Conservation (phyloP, 306 rosid species). For the Lathyrus tuberosus region DNA sequence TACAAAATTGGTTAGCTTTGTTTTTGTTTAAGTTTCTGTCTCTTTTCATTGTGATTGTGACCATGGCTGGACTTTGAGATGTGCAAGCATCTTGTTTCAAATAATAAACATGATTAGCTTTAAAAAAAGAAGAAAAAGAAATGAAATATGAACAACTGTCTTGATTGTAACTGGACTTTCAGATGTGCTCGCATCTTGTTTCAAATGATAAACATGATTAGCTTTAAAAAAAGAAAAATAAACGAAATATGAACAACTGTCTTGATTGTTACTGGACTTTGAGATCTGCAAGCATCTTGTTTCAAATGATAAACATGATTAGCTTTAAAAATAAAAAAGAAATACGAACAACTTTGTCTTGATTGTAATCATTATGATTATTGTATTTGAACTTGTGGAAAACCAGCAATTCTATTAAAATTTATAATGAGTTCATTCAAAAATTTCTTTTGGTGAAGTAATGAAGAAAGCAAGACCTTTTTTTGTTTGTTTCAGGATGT, state of each 20-base stretch:
- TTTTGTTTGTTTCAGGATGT: background rate
- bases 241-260: background rate
- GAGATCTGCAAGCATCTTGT: constrained; percentile 7
- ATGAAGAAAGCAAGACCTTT: constrained; percentile 8
- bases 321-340: background rate
- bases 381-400: constrained; percentile 4
- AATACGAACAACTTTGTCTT: background rate
- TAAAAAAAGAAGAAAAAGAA: background rate
- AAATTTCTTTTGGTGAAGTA: constrained; percentile 4
- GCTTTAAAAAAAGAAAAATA: background rate
- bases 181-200: constrained; percentile 11
- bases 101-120: background rate
- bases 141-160: background rate
- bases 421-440: background rate
- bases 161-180: constrained; percentile 12
- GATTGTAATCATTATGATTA: constrained; percentile 5
- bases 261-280: background rate
- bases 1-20: background rate
- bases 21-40: background rate
- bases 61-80: background rate
- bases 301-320: background rate
- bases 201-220: background rate
- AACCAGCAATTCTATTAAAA: background rate
- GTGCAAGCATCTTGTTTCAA: constrained; percentile 3
- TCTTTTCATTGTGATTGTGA: background rate